These are phyloP conservation scores for Metschnikowia kofuensis DNA, from an alignment of 805 yeast species.

Conservation along the genomic window DNA sequence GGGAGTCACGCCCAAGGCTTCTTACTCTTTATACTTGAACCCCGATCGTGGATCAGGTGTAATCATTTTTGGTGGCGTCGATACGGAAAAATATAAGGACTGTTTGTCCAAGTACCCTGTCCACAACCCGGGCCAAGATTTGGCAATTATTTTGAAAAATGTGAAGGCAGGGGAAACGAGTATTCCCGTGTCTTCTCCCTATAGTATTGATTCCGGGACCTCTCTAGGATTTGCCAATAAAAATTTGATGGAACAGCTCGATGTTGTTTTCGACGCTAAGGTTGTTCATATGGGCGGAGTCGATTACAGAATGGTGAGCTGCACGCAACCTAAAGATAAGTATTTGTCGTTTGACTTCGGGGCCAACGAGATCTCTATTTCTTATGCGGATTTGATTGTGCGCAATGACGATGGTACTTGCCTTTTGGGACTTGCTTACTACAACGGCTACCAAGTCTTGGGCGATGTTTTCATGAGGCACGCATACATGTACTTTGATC, in stretches of 20 bases:
- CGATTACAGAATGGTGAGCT: slow-evolving; percentile 10
- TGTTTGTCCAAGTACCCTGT: slow-evolving; percentile 9
- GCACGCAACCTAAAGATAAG: slow-evolving; percentile 16
- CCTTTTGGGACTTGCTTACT: slow-evolving; percentile 12
- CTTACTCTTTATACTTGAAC: slow-evolving; percentile 63
- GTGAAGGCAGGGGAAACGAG: slow-evolving; percentile 4
- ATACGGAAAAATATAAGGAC: slow-evolving; percentile 34
- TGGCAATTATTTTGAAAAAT: slow-evolving; percentile 5
- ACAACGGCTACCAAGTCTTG: slow-evolving; percentile 8
- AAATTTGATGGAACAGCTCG: slow-evolving; percentile 6
- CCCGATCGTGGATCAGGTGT: slow-evolving; percentile 27
- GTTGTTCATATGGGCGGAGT: slow-evolving; percentile 6
- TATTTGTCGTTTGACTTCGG: slow-evolving; percentile 15
- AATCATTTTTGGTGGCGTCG: slow-evolving; percentile 42
- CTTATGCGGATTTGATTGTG: slow-evolving; percentile 10
- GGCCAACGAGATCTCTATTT: slow-evolving; percentile 5
- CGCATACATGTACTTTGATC: slow-evolving; percentile 20
- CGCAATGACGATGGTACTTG: slow-evolving; percentile 12
- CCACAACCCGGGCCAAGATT: slow-evolving; percentile 1
- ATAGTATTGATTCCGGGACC: slow-evolving; percentile 16
- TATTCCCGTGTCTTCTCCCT: slow-evolving; percentile 3
- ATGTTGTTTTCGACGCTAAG: slow-evolving; percentile 8
- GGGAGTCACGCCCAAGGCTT: slow-evolving; percentile 53
- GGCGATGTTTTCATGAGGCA: slow-evolving; percentile 19
- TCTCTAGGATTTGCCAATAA: slow-evolving; percentile 10